Percentiles rank a stretch among this genome's conserved stretches.
phyloP scores from a whole-genome alignment of 768 basidiomycete genomes.

The Leucocoprinus sp. region DNA sequence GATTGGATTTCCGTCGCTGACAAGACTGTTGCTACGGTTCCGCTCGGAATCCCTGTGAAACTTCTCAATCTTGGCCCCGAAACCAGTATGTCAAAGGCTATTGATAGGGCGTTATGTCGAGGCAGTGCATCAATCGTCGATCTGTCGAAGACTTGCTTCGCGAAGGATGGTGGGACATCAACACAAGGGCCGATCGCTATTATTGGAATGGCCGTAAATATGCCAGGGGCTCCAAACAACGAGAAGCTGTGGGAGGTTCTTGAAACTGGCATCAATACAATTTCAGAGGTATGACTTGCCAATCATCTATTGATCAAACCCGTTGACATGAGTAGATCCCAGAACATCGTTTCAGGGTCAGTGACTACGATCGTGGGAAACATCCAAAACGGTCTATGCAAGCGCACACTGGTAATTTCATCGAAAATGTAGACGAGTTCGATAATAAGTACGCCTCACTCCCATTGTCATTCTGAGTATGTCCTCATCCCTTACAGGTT shows the following conservation, averaged over 20 bases:
- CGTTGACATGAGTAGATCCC: constrained; percentile 42
- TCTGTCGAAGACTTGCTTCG: constrained; percentile 17
- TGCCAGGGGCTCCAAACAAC: constrained; percentile 44
- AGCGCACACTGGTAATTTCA: constrained; percentile 55
- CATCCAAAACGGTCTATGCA: constrained; percentile 36
- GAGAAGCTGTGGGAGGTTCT: constrained; percentile 53
- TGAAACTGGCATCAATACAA: constrained; percentile 44
- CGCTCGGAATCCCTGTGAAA: constrained; percentile 19
- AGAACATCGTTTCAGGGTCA: constrained; percentile 41
- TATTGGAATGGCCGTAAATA: constrained; percentile 60
- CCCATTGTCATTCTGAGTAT: neutral
- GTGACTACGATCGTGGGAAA: constrained; percentile 26
- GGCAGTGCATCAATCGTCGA: constrained; percentile 16
- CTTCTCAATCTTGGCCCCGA: constrained; percentile 48
- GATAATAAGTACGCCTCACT: constrained; percentile 38
- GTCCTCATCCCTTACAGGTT: constrained; percentile 27
- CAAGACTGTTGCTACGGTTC: constrained; percentile 18
- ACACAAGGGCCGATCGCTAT: constrained; percentile 49
- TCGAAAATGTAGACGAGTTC: constrained; percentile 47
- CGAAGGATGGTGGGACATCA: neutral
- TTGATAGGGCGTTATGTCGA: constrained; percentile 27
- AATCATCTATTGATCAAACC: neutral
- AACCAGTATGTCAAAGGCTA: constrained; percentile 26
- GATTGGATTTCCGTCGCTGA: constrained; percentile 41
- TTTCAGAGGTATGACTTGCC: constrained; percentile 38